A percentile compares a stretch with the other conserved stretches of the same genome.
phyloP scores from a whole-genome alignment of 2,329 filamentous ascomycete genomes.

The Aspergillus candidus region DNA sequence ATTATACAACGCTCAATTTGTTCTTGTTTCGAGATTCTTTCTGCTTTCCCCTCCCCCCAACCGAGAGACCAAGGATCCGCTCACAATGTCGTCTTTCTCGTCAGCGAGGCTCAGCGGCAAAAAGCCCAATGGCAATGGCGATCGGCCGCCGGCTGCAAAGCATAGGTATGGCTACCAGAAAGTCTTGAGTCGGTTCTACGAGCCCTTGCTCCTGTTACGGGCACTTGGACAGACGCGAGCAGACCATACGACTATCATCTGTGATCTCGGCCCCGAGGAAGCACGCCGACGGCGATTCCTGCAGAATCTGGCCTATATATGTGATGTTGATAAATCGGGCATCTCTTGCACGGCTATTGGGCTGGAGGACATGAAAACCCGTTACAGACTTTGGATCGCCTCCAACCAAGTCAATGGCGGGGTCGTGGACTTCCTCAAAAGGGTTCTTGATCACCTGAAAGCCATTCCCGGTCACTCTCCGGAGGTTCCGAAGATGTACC shows the following conservation, averaged over 20 bases:
- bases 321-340: slow-evolving; percentile 45
- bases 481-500: neutral
- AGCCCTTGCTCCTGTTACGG: slow-evolving; percentile 32
- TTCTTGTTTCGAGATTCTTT: too few relatives aligned
- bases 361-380: slow-evolving; percentile 28
- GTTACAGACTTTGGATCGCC: slow-evolving; percentile 42
- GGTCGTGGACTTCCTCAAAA: slow-evolving; percentile 27
- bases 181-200: slow-evolving; percentile 33
- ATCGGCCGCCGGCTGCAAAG: too few relatives aligned
- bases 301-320: slow-evolving; percentile 35
- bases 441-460: slow-evolving; percentile 17
- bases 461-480: neutral
- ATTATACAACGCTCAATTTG: too few relatives aligned
- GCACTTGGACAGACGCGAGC: slow-evolving; percentile 10
- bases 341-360: slow-evolving; percentile 42
- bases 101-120: too few relatives aligned
- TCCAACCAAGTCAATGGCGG: slow-evolving; percentile 29
- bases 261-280: slow-evolving; percentile 1
- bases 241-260: slow-evolving; percentile 1
- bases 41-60: too few relatives aligned
- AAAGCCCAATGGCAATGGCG: too few relatives aligned
- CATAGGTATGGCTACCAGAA: slow-evolving; percentile 1
- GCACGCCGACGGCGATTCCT: slow-evolving; percentile 9
- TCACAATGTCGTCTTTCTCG: too few relatives aligned
- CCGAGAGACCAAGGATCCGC: too few relatives aligned